Conservation (phyloP, 2,329 filamentous ascomycete genomes). For the Metarhizium rileyi region DNA sequence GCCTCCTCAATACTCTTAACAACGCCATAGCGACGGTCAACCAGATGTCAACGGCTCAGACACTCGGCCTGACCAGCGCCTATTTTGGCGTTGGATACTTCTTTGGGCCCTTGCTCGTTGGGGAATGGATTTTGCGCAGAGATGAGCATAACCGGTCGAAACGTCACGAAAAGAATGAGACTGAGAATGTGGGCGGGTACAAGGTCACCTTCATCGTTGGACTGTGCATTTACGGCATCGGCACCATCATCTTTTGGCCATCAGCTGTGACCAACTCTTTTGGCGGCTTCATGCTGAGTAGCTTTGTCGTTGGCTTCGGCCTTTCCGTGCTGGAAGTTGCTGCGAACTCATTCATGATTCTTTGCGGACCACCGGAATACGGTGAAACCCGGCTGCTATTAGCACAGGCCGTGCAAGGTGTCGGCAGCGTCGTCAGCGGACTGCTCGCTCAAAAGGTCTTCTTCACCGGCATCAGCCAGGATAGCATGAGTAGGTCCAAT, state of each 20-base stretch:
- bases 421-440: conserved; percentile 62
- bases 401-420: conserved; percentile 67
- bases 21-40: conserved; percentile 55
- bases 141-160: conserved; percentile 49
- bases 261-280: conserved; percentile 66
- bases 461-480: conserved; percentile 48
- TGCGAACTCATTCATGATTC: conserved; percentile 63
- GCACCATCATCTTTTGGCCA: conserved; percentile 82
- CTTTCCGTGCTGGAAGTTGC: conserved; percentile 70
- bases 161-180: conserved; percentile 25
- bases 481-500: conserved; percentile 11
- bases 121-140: conserved; percentile 58
- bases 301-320: conserved; percentile 67
- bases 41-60: conserved; percentile 50
- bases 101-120: conserved; percentile 58
- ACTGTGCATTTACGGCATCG: conserved; percentile 62
- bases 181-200: conserved; percentile 53
- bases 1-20: conserved; percentile 75
- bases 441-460: conserved; percentile 66
- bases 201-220: conserved; percentile 73
- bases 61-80: conserved; percentile 56
- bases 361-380: conserved; percentile 65
- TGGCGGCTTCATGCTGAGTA: conserved; percentile 65
- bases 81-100: conserved; percentile 66
- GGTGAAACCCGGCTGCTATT: conserved; percentile 66